Base-by-base conservation (phyloP, 2,329 filamentous ascomycete species). In the Pseudocercospora crystallina region DNA sequence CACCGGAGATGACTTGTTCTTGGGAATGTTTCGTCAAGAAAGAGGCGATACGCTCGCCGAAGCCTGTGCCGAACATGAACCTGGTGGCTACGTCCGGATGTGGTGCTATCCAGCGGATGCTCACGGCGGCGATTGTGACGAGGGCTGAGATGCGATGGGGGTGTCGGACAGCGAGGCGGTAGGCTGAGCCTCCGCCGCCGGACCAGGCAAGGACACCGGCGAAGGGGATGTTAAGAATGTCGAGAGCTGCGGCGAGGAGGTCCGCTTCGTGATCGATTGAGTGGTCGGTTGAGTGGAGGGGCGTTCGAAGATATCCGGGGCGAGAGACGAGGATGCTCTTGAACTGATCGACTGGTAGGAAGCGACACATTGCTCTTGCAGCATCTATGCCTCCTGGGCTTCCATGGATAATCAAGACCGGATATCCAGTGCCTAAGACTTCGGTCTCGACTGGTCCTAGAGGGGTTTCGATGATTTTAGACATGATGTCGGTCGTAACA, bases 191-290 rank as follows among this genome's bases (percentile, higher is more conserved):
- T 20, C 39, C 39, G 10, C 15, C 39, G 26, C 39, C 39, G 2
- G 39, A 42, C 39, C 39, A 42, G 13, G 39, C 39, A 2, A 42
- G 26, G 11, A 42, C 15, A 15, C 39, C 39, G 11, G 26, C 39
- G 10, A 14, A 26, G 17, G 8, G 15, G 2, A 42, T 26, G 15
- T 15, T 8, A 35, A 42, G 13, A 3, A 15, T n/a, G 29, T 42
- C 39, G 4, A 42, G 39, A 10, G 26, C 14, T 42, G 9, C 26
- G 10, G 17, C 39, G 9, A 42, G 14, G 26, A 42, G 39, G 29
- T 31, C 39, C 26, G 39, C 39, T 11, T 42, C 39, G 13, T 42
- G 14, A 11, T 42, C 39, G 39, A 42, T 42, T 10, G 39, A 42
- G 9, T 26, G 39, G 17, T 42, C 8, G 13, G 26, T 42, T 31